Conservation (phyloP, 306 rosid species). For the Glycine latifolia region DNA sequence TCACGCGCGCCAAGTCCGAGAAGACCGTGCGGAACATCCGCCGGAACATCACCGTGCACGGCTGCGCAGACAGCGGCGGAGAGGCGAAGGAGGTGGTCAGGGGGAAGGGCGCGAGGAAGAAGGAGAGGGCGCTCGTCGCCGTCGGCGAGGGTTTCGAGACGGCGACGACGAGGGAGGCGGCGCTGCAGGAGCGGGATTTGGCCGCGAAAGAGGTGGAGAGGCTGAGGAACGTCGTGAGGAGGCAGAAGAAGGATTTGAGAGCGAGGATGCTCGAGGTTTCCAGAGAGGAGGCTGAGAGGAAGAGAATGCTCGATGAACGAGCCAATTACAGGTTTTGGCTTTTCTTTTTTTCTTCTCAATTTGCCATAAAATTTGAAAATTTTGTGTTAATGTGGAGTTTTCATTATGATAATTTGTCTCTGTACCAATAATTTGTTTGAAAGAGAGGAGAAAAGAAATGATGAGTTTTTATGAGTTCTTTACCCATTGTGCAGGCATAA, state of each 20-base stretch:
- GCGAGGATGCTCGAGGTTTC: slow-evolving; percentile 96
- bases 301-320: slow-evolving; percentile 98
- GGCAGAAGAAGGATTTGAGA: slow-evolving; percentile 94
- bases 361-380: slow-evolving; percentile 27
- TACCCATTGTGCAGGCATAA: slow-evolving; percentile 78
- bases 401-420: background rate
- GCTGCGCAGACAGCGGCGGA: slow-evolving; percentile 59
- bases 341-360: background rate
- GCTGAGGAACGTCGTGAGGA: slow-evolving; percentile 86
- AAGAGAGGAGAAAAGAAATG: slow-evolving; percentile 18
- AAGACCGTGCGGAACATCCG: slow-evolving; percentile 92
- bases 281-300: slow-evolving; percentile 91
- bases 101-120: slow-evolving; percentile 67
- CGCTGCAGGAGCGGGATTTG: slow-evolving; percentile 78
- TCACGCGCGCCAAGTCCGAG: slow-evolving; percentile 87
- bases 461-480: slow-evolving; percentile 21
- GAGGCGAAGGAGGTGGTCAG: slow-evolving; percentile 68
- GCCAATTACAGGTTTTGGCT: slow-evolving; percentile 80
- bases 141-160: slow-evolving; percentile 66
- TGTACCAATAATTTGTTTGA: slow-evolving; percentile 31
- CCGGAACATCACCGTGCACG: slow-evolving; percentile 90
- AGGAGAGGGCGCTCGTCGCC: slow-evolving; percentile 62
- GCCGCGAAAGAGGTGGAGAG: slow-evolving; percentile 93
- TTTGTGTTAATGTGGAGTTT: background rate
- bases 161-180: slow-evolving; percentile 66